Percentiles rank a stretch among this genome's conserved stretches.
Evolutionary conservation across 208 protist genomes (phyloP).

Genomic region (Endotrypanum monterogeii): DNA sequence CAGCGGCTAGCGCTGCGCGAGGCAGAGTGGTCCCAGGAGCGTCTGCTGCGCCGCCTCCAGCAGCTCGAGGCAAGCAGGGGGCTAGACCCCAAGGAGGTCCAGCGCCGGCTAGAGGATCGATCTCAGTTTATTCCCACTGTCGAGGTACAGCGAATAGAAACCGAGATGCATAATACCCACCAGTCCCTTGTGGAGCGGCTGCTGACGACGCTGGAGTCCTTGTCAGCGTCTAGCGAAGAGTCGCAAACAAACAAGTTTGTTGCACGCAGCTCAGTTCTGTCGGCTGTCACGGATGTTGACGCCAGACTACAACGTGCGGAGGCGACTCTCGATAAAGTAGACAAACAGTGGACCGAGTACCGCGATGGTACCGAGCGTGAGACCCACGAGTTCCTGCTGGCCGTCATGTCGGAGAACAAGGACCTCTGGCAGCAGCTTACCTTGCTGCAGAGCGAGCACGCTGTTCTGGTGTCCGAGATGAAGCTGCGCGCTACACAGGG

Average conservation of each 20-base stretch:
- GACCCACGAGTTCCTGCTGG: constrained; percentile 48
- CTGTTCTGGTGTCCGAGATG: constrained; percentile 46
- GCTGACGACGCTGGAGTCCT: constrained; percentile 36
- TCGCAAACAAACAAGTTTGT: constrained; percentile 67
- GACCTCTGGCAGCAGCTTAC: constrained; percentile 72
- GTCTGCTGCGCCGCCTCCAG: constrained; percentile 44
- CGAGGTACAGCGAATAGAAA: constrained; percentile 51
- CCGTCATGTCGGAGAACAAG: constrained; percentile 74
- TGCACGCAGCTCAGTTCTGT: constrained; percentile 64
- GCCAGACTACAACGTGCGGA: constrained; percentile 54
- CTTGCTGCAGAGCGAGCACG: constrained; percentile 57
- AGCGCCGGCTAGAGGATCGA: constrained; percentile 64
- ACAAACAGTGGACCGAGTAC: constrained; percentile 41
- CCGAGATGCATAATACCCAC: constrained; percentile 45
- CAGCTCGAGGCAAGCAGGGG: constrained; percentile 45
- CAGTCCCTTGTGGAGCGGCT: constrained; percentile 41
- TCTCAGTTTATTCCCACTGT: constrained; percentile 59
- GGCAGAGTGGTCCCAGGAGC: constrained; percentile 37
- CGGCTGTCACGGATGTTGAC: constrained; percentile 67
- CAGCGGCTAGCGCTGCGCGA: constrained; percentile 38
- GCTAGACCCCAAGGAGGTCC: constrained; percentile 61
- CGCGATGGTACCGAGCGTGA: constrained; percentile 45
- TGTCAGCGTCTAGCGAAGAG: constrained; percentile 50
- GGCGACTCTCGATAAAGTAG: constrained; percentile 38
- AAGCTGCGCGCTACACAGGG: constrained; percentile 31